Evolutionary conservation across 805 yeast species (phyloP), one percentile per base, ranked within the genome.

Genomic region (Kodamaea kaohsiungensis): DNA sequence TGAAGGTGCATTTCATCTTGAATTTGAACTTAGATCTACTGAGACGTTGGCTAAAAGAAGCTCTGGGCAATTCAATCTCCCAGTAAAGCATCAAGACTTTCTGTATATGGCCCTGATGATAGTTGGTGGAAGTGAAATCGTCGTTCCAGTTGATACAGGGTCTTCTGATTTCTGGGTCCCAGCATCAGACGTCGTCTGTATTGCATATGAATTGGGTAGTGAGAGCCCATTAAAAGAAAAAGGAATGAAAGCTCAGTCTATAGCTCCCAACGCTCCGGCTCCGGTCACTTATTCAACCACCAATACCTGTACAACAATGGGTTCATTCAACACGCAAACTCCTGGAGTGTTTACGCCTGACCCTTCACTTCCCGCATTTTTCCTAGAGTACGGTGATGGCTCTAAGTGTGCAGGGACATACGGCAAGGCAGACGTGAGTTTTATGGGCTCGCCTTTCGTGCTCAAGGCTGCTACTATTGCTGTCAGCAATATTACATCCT

Each of bases 161-260:
- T 43, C 47, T 4, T 43, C 47, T 3, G 47, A 43, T 12, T 25
- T 43, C 8, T 43, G 47, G 47, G 47, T 43, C 5, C 37, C 37
- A 17, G 47, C 33, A 13, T 19, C 43, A 8, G 19, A 39, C 19
- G 43, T 39, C 17, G 19, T 15, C 6, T 39, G 43, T n/a, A 4
- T 16, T 4, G 17, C 7, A 9, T 8, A 13, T 10, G 6, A 7
- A 4, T 8, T 17, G 17, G 10, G 3, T 9, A 7, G 19, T 8
- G 17, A 39, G 12, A 39, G 43, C 15, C 19, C n/a, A n/a, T n/a
- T n/a, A n/a, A n/a, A n/a, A n/a, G n/a, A n/a, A n/a, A n/a, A n/a
- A n/a, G n/a, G n/a, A n/a, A n/a, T n/a, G n/a, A n/a, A n/a, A n/a
- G n/a, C n/a, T n/a, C n/a, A n/a, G n/a, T n/a, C n/a, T n/a, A n/a